Evolutionary conservation across 1,284 basidiomycete genomes (phyloP).

Genomic region (Heliocybe sulcata): DNA sequence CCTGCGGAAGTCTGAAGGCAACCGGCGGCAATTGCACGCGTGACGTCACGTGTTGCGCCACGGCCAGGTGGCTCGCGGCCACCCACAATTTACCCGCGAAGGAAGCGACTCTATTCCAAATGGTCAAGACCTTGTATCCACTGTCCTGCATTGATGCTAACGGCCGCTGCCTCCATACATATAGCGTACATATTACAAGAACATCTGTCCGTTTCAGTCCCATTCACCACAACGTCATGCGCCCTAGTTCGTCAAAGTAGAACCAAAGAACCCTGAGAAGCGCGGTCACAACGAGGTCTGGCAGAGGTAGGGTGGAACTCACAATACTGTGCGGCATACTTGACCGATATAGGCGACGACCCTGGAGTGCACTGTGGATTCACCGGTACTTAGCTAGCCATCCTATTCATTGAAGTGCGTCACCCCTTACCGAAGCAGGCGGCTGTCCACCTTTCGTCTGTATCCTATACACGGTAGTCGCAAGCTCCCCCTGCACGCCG

Average conservation of each 20-base stretch:
- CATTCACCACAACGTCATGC: not conserved
- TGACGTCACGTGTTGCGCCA: no score
- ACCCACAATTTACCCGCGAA: no score
- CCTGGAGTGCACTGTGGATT: conserved; percentile 16
- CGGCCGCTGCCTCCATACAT: not conserved
- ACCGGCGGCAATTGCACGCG: no score
- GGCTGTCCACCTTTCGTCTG: conserved; percentile 60
- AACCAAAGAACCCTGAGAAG: conserved; percentile 2
- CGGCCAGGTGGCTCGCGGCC: no score
- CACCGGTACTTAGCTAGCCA: not conserved
- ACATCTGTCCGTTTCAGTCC: not conserved
- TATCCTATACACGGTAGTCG: conserved; percentile 44
- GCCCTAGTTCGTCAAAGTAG: not conserved
- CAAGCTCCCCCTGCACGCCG: conserved; percentile 38
- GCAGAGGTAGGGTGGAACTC: conserved; percentile 6
- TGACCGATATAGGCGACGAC: conserved; percentile 18
- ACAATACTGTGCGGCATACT: conserved; percentile 24
- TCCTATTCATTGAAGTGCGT: not conserved
- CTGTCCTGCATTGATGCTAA: no score
- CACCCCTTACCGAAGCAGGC: conserved; percentile 37
- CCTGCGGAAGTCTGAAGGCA: no score
- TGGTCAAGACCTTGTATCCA: no score
- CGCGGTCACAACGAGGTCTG: not conserved
- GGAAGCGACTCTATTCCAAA: no score
- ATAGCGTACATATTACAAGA: not conserved